Evolutionary conservation across 305 asterid genomes (phyloP).

Genomic region (Fraxinus albicans): DNA sequence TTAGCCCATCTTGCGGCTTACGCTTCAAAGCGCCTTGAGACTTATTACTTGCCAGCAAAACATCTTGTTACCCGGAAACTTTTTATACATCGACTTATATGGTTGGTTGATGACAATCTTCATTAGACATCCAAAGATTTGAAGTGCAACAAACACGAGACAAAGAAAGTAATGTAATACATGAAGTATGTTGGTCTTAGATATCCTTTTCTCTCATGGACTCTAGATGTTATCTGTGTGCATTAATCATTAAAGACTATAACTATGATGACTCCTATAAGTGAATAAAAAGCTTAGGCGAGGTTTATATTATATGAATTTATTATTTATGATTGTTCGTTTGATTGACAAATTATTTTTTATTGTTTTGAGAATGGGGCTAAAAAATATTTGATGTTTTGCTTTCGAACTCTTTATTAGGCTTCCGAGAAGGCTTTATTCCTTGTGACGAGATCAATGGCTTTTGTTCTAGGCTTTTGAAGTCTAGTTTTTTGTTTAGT

Average conservation of each 20-base stretch:
- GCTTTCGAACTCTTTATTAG: background rate
- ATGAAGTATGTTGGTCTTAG: background rate
- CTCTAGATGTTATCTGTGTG: background rate
- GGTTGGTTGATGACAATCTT: background rate
- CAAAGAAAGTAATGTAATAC: background rate
- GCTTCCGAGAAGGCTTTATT: background rate
- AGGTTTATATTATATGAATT: background rate
- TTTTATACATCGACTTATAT: background rate
- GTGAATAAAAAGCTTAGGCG: background rate
- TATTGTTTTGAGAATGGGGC: background rate
- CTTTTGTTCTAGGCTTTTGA: background rate
- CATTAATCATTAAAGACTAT: background rate
- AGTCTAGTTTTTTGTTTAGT: background rate
- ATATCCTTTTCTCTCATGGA: background rate
- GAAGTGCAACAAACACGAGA: background rate
- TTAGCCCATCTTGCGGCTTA: background rate
- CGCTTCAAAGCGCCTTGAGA: background rate
- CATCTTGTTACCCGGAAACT: background rate
- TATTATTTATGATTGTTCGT: background rate
- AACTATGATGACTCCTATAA: background rate
- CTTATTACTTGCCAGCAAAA: background rate
- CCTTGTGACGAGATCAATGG: background rate
- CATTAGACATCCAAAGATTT: background rate
- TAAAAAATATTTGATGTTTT: background rate
- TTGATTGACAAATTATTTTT: background rate